phyloP scores from a whole-genome alignment of 371 early-diverging fungal genomes.

The Nematocida sp. region DNA sequence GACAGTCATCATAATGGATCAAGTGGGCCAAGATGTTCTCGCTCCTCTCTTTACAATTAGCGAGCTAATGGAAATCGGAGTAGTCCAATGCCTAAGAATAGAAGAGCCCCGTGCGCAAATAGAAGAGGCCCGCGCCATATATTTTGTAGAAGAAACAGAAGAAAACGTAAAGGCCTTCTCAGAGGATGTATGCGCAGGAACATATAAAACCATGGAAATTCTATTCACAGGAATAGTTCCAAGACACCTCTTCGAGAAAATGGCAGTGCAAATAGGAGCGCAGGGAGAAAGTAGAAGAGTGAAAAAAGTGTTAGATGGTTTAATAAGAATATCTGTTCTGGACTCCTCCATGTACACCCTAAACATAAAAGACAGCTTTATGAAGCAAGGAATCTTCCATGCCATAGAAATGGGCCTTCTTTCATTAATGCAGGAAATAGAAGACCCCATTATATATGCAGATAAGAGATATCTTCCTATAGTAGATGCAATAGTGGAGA shows the following conservation, averaged over 20 bases:
- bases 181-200: conserved; percentile 77
- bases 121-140: conserved; percentile 89
- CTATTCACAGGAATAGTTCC: conserved; percentile 82
- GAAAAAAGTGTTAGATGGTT: conserved; percentile 80
- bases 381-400: neutral
- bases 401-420: conserved; percentile 5
- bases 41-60: conserved; percentile 88
- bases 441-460: neutral
- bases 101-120: conserved; percentile 76
- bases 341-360: conserved; percentile 89
- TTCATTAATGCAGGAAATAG: neutral
- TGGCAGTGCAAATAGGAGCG: conserved; percentile 71
- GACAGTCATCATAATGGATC: conserved; percentile 92
- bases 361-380: conserved; percentile 74
- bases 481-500: neutral
- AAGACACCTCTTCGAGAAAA: conserved; percentile 80
- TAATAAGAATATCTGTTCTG: conserved; percentile 81
- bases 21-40: conserved; percentile 82
- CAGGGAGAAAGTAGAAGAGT: conserved; percentile 52
- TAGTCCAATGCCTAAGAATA: conserved; percentile 83
- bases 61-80: conserved; percentile 90
- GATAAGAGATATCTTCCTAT: neutral
- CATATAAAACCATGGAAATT: conserved; percentile 87
- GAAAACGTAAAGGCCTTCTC: conserved; percentile 75
- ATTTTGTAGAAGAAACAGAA: conserved; percentile 82